Conservation (phyloP, 768 basidiomycete species). For the Suillus clintonianus region DNA sequence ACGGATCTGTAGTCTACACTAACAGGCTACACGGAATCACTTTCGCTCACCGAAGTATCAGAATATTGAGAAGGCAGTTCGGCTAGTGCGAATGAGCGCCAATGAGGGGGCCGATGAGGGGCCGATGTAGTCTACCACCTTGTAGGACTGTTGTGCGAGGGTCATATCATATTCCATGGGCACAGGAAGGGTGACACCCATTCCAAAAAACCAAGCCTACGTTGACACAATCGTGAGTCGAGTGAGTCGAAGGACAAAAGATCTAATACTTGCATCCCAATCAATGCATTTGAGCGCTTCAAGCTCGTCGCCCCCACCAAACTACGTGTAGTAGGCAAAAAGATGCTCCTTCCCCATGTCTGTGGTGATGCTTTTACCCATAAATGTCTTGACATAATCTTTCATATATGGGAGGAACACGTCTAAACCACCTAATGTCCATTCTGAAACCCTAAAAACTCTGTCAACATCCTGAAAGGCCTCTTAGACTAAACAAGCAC, state of each 20-base stretch:
- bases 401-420: conserved; percentile 82
- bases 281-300: conserved; percentile 67
- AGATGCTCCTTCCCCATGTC: conserved; percentile 82
- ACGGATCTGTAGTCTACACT: too few relatives aligned
- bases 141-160: conserved; percentile 69
- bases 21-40: too few relatives aligned
- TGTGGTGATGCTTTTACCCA: conserved; percentile 82
- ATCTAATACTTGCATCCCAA: conserved; percentile 63
- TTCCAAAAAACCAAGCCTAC: conserved; percentile 82
- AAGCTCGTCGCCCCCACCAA: conserved; percentile 62
- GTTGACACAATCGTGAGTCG: neutral
- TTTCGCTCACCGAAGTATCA: too few relatives aligned
- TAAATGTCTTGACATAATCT: conserved; percentile 81
- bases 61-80: too few relatives aligned
- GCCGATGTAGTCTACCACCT: too few relatives aligned
- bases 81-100: too few relatives aligned
- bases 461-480: neutral
- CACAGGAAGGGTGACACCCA: conserved; percentile 72
- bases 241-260: neutral
- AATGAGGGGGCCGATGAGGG: too few relatives aligned
- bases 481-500: conserved; percentile 11
- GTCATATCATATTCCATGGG: conserved; percentile 74
- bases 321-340: conserved; percentile 62
- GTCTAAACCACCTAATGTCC: conserved; percentile 77
- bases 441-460: conserved; percentile 43